Evolutionary conservation across 495 filamentous ascomycete genomes (phyloP), one percentile per base, ranked within the genome.

Genomic region (Annulohypoxylon bovei): DNA sequence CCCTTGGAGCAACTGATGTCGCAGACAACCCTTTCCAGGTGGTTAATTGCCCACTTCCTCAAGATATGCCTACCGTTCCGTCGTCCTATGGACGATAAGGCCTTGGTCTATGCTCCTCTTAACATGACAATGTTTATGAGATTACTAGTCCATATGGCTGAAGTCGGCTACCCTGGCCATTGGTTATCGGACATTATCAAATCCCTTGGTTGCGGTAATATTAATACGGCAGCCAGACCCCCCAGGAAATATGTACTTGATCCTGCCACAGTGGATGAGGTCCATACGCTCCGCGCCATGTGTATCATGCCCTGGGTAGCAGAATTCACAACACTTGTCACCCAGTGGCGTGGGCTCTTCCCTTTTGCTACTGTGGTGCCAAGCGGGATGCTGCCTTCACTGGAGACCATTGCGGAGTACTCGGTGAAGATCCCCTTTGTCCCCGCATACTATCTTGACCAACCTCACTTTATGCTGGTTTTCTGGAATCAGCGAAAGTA

Each of bases 141-240:
- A 11, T 67, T 79, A n/a, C 52, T 80, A 2, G 56, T 56, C 1
- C 70, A 76, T 32, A 54, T 78, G n/a, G 62, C 55, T 12, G 67
- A 76, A 39, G 30, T 77, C 9, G 80, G 80, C 11, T 82, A 81
- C 47, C 77, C 79, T 4, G 67, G 74, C 2, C 79, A 82, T 23
- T 82, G 79, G 78, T 67, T 78, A 5, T 76, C 78, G 0, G 35
- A 28, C 4, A 50, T 80, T 9, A 61, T 79, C 18, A 54, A 64
- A 25, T 59, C 58, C 39, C 64, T 82, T 11, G 60, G 75, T 4
- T 27, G 49, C 4, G 76, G 73, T 7, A 67, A 57, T 7, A 72
- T 77, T 18, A 74, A 58, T 25, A 80, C 78, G 0, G 77, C 70
- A 6, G 65, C 67, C 5, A 72, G 78, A 18, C 63, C 77, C 2